Conservation (phyloP, 1,284 basidiomycete genomes). For the Trametes sp. region DNA sequence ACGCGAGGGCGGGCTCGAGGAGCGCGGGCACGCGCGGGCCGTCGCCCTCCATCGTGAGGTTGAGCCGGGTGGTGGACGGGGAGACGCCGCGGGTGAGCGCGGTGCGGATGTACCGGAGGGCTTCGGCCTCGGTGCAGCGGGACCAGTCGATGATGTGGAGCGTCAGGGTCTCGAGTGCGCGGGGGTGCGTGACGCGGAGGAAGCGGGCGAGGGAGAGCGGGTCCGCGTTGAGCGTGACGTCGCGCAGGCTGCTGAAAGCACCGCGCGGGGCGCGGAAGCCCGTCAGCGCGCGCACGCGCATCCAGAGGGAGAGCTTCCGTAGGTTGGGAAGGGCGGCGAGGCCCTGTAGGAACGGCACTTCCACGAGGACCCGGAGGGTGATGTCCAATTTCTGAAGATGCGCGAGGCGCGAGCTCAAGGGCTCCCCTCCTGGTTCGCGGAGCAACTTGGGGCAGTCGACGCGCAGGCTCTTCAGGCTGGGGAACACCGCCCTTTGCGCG, state of each 20-base stretch:
- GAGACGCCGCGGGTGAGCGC: not conserved
- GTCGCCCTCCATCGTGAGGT: not conserved
- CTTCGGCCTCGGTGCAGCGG: not conserved
- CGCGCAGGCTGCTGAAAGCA: not conserved
- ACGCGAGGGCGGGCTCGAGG: not conserved
- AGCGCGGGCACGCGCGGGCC: not conserved
- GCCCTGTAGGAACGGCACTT: not conserved
- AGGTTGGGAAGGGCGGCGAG: not conserved
- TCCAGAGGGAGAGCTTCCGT: not conserved
- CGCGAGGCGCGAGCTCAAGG: not conserved
- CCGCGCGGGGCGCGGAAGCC: not conserved
- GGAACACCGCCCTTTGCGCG: not conserved
- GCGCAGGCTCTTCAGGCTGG: not conserved
- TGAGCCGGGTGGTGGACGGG: not conserved
- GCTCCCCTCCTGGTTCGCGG: too few species aligned
- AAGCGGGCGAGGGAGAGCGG: not conserved
- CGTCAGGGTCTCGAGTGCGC: not conserved
- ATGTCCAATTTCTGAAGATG: not conserved
- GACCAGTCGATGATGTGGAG: slow-evolving; percentile 1
- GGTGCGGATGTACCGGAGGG: not conserved
- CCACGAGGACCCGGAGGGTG: not conserved
- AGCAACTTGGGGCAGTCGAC: not conserved
- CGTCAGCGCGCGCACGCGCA: not conserved
- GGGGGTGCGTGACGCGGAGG: not conserved
- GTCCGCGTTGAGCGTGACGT: not conserved